Evolutionary conservation across 2,329 filamentous ascomycete species (phyloP).

Genomic region (Fusarium fracticaudum): DNA sequence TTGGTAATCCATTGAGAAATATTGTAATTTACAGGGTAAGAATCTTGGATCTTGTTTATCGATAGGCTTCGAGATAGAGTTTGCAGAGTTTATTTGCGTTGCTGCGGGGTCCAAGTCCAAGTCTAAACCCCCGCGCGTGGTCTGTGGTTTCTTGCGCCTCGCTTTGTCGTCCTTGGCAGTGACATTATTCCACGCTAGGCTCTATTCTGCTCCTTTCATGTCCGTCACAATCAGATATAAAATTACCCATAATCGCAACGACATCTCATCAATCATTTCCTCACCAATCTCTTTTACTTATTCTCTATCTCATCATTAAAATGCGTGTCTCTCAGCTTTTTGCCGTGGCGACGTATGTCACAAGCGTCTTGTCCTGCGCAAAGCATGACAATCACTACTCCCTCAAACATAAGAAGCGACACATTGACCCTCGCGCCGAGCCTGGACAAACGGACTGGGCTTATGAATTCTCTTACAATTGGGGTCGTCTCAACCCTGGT

Average conservation of each 20-base stretch:
- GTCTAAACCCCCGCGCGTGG: not conserved
- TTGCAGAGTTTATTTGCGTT: too few relatives aligned
- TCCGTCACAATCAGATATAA: not conserved
- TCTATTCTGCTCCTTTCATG: not conserved
- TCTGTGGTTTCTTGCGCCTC: not conserved
- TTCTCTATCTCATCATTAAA: fast-evolving
- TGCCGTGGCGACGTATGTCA: not conserved
- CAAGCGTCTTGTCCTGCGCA: slow-evolving; percentile 5
- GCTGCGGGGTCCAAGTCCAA: not conserved
- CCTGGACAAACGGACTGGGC: slow-evolving; percentile 16
- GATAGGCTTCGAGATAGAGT: not conserved
- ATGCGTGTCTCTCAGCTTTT: slow-evolving; percentile 20
- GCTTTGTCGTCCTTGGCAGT: slow-evolving; percentile 7
- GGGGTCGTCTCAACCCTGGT: slow-evolving; percentile 32
- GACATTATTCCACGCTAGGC: slow-evolving; percentile 5
- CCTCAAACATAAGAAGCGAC: slow-evolving; percentile 20
- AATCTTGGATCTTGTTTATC: not conserved
- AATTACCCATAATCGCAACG: not conserved
- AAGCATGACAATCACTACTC: slow-evolving; percentile 21
- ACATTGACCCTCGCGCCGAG: slow-evolving; percentile 17
- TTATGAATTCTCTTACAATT: slow-evolving; percentile 31
- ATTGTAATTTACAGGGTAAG: too few relatives aligned
- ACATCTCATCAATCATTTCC: not conserved
- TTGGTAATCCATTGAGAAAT: not conserved
- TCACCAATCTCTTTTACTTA: not conserved